Base-by-base conservation (phyloP, 805 yeast genomes). In the Cyberlindnera mycetangii region DNA sequence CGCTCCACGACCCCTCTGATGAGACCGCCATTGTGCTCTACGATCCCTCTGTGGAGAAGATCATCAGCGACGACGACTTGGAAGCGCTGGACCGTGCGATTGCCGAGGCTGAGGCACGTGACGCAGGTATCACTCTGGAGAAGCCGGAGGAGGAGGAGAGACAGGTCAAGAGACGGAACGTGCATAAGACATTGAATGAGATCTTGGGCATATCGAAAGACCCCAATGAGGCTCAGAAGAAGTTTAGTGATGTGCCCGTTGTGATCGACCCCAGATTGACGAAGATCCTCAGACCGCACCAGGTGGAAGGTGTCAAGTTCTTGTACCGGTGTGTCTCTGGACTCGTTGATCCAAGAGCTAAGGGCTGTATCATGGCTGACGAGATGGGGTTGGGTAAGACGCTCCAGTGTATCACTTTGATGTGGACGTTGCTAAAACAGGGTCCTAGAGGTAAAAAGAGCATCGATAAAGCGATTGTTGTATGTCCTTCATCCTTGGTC, bases 281-380 rank as follows among this genome's bases (percentile, higher is more conserved):
- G 18, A 86, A 85, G 59, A 82, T 88, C 34, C 70, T 93, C 37
- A 77, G 99, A 52, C 99, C 99, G 1, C 99, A 93, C 70, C 99
- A 93, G 64, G 82, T 93, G 5, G 95, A 92, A 39, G 99, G 99
- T 51, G 97, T 92, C 33, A 79, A 87, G 62, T 93, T 93, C 61
- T 67, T 93, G 46, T 93, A 89, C 58, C 69, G 90, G 44, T 92
- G 99, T 65, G 89, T 95, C 0, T 76, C 97, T 1, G 99, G 99
- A 0, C 66, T 90, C 27, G 76, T 83, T 21, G 89, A 85, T 60
- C 76, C 88, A 7, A 72, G 84, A 27, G 97, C 97, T 0, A 80
- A 85, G 58, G 99, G 99, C 3, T 92, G 97, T 60, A 92, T 92
- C 40, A 92, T 92, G 98, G 97, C 97, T 0, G 97, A 89, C 67